These are phyloP conservation scores for Cystofilobasidium macerans DNA, from an alignment of 768 basidiomycete genomes.

Conservation along the genomic window DNA sequence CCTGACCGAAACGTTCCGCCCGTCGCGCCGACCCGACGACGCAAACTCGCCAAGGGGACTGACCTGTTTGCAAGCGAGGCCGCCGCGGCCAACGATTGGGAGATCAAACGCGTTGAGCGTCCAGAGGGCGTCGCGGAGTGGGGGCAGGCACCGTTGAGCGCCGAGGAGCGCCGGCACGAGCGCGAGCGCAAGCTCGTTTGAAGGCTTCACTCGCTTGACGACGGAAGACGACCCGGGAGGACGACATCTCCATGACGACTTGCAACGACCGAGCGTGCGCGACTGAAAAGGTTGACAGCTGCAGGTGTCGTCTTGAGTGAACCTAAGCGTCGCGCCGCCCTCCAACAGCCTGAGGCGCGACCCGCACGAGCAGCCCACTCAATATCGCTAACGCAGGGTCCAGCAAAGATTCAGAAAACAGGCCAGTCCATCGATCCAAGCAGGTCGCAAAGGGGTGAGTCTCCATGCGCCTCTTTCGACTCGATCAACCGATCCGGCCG, in stretches of 20 bases:
- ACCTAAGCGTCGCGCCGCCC: too few species aligned
- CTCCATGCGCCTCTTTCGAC: too few species aligned
- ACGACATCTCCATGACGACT: constrained; percentile 29
- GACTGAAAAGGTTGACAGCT: too few species aligned
- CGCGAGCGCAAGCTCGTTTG: constrained; percentile 21
- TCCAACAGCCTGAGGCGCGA: too few species aligned
- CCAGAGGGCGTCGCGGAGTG: constrained; percentile 22
- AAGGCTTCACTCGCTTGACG: background rate
- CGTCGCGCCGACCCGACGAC: constrained; percentile 8
- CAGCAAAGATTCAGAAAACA: too few species aligned
- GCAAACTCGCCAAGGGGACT: constrained; percentile 1
- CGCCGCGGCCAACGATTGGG: constrained; percentile 27
- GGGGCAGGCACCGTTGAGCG: constrained; percentile 16
- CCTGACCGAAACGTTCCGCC: background rate
- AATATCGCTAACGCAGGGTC: too few species aligned
- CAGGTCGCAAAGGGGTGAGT: too few species aligned
- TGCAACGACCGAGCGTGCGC: too few species aligned
- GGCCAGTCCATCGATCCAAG: too few species aligned
- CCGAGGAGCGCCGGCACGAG: constrained; percentile 9
- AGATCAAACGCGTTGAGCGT: constrained; percentile 27
- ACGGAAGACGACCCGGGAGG: constrained; percentile 30
- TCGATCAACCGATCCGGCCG: too few species aligned
- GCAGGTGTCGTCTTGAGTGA: too few species aligned
- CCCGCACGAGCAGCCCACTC: too few species aligned
- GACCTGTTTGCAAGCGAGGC: constrained; percentile 16